Base-by-base conservation (phyloP, 805 yeast species). In the Blastobotrys attinorum region DNA sequence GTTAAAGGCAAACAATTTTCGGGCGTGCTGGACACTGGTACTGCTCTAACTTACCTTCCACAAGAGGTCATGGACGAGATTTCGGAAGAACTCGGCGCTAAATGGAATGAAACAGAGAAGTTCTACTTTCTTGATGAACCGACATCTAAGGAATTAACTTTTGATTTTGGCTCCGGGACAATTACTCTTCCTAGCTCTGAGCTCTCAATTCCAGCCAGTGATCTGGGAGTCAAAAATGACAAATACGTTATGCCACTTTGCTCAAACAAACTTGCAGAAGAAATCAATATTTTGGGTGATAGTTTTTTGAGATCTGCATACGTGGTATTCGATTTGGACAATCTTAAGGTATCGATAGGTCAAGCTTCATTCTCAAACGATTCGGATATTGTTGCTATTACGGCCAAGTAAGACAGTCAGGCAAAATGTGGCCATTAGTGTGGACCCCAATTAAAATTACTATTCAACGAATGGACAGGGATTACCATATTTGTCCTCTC, bases 251-350 rank as follows among this genome's bases (percentile, higher is more conserved):
- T 51, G 18, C 40, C 49, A 10, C 36, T 47, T 31, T 27, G 43
- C 42, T 44, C 48, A n/a, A 49, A 43, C 42, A 31, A 47, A 17
- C 45, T 49, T 21, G 15, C 55, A 20, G 23, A 45, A 3, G 51
- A 49, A 17, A 44, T 40, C 33, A 49, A 49, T 25, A 40, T 51
- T 18, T 41, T 50, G 13, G 54, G 86, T 16, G 84, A 79, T 53
- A 70, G 71, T 40, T 70, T 80, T 53, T 61, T 81, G 47, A 65
- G 80, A 49, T 68, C 74, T 45, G 79, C 81, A 2, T 82, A 80
- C 58, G 69, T 77, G 21, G 85, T 79, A 13, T 79, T 73, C 60
- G 82, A 83, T 58, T 62, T 79, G 41, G 84, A 77, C 27, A 72
- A 72, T 54, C 62, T 61, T 37, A 69, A 75, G 53, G 65, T 82